Conservation (phyloP, 2,329 filamentous ascomycete species). For the Colletotrichum falcatum region DNA sequence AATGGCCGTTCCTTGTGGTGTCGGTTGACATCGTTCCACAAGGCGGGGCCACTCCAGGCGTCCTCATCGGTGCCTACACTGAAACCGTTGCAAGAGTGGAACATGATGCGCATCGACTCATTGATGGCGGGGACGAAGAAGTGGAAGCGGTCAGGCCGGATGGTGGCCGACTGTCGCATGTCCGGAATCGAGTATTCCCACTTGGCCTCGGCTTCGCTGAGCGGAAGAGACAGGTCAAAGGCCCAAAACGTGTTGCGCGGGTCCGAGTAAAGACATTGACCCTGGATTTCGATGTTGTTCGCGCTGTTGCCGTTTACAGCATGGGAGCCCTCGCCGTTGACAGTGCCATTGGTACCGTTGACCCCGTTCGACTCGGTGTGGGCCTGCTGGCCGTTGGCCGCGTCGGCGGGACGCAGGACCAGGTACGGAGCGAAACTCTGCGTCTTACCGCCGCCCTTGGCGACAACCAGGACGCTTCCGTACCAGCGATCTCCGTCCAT, state of each 20-base stretch:
- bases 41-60: conserved; percentile 87
- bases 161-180: conserved; percentile 69
- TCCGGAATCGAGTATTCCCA: conserved; percentile 84
- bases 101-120: conserved; percentile 98
- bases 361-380: conserved; percentile 46
- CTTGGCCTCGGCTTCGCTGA: conserved; percentile 75
- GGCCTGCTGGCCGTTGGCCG: conserved; percentile 43
- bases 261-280: conserved; percentile 74
- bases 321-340: conserved; percentile 47
- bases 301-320: conserved; percentile 43
- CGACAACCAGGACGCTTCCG: conserved; percentile 88
- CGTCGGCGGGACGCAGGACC: conserved; percentile 59
- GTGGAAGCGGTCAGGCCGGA: conserved; percentile 69
- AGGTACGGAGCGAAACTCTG: conserved; percentile 71
- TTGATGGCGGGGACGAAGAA: conserved; percentile 89
- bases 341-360: conserved; percentile 47
- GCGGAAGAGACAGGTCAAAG: conserved; percentile 84
- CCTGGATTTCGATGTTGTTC: conserved; percentile 54
- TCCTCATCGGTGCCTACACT: conserved; percentile 87
- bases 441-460: conserved; percentile 74
- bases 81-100: conserved; percentile 98
- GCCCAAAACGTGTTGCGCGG: conserved; percentile 88
- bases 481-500: conserved; percentile 80
- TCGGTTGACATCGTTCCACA: conserved; percentile 95
- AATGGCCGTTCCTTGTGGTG: conserved; percentile 84